These are phyloP conservation scores for Puccinia coronata DNA, from an alignment of 1,284 basidiomycete species.

Conservation along the genomic window DNA sequence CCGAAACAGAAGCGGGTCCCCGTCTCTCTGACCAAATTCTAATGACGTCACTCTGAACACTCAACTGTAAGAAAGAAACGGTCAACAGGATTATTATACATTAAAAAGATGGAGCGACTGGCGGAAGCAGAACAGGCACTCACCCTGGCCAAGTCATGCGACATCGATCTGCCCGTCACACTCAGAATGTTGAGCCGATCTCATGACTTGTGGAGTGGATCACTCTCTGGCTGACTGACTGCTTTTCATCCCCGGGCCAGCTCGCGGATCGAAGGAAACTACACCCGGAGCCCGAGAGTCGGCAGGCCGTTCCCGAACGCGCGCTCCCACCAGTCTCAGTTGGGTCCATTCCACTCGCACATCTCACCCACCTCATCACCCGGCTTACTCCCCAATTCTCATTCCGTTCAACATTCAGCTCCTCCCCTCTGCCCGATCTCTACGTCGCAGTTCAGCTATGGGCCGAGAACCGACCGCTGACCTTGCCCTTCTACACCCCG, in stretches of 20 bases:
- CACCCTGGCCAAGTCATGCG: conserved; percentile 82
- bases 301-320: background rate
- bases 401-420: conserved; percentile 34
- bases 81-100: too few relatives aligned
- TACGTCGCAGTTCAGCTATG: conserved; percentile 87
- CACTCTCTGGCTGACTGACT: conserved; percentile 19
- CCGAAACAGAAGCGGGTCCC: too few relatives aligned
- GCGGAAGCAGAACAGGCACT: conserved; percentile 57
- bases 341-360: conserved; percentile 4
- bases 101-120: conserved; percentile 33
- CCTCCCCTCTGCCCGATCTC: conserved; percentile 73
- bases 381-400: too few relatives aligned
- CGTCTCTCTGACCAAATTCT: too few relatives aligned
- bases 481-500: conserved; percentile 83
- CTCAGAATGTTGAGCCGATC: conserved; percentile 72
- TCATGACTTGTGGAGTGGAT: too few relatives aligned
- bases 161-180: conserved; percentile 80
- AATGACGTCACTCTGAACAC: background rate
- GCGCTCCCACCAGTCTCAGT: conserved; percentile 9
- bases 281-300: background rate
- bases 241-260: background rate
- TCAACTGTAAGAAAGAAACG: background rate
- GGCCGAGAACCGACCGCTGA: conserved; percentile 87
- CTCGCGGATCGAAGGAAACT: conserved; percentile 50
- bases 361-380: too few relatives aligned